Evolutionary conservation across 371 early-diverging fungal genomes (phyloP).

Genomic region (Mucor indicus): DNA sequence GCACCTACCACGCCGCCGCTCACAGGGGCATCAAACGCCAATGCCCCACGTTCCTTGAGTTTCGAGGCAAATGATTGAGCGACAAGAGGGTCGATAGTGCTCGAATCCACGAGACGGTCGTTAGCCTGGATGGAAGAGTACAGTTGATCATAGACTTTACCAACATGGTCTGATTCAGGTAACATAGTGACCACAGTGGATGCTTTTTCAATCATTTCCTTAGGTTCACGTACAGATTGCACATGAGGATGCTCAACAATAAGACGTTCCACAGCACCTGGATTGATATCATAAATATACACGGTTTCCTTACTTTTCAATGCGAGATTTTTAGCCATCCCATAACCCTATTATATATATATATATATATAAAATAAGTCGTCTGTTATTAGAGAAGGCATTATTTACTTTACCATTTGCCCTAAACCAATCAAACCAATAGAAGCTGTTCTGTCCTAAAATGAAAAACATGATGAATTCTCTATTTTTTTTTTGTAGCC

Average conservation of each 20-base stretch:
- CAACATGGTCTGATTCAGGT: slow-evolving; percentile 81
- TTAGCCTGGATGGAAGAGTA: slow-evolving; percentile 46
- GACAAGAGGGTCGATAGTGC: slow-evolving; percentile 85
- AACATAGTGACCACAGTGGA: slow-evolving; percentile 91
- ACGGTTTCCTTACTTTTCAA: slow-evolving; percentile 52
- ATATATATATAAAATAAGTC: not conserved
- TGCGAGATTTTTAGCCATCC: slow-evolving; percentile 90
- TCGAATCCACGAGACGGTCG: slow-evolving; percentile 81
- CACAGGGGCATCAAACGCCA: slow-evolving; percentile 93
- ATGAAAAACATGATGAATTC: no score
- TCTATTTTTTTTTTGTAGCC: no score
- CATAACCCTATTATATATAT: slow-evolving; percentile 49
- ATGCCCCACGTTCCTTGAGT: slow-evolving; percentile 51
- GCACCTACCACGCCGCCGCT: slow-evolving; percentile 94
- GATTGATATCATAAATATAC: slow-evolving; percentile 71
- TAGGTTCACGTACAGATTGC: slow-evolving; percentile 53
- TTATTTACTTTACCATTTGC: slow-evolving; percentile 73
- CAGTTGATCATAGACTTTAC: slow-evolving; percentile 67
- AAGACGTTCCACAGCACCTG: slow-evolving; percentile 54
- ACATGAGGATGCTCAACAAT: slow-evolving; percentile 42
- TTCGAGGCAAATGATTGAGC: slow-evolving; percentile 65
- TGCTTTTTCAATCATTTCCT: slow-evolving; percentile 70
- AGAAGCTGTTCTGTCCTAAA: slow-evolving; percentile 35
- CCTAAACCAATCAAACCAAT: slow-evolving; percentile 95
- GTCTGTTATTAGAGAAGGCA: no score